Base-by-base conservation (phyloP, 805 yeast genomes). In the Hanseniaspora nectarophila region DNA sequence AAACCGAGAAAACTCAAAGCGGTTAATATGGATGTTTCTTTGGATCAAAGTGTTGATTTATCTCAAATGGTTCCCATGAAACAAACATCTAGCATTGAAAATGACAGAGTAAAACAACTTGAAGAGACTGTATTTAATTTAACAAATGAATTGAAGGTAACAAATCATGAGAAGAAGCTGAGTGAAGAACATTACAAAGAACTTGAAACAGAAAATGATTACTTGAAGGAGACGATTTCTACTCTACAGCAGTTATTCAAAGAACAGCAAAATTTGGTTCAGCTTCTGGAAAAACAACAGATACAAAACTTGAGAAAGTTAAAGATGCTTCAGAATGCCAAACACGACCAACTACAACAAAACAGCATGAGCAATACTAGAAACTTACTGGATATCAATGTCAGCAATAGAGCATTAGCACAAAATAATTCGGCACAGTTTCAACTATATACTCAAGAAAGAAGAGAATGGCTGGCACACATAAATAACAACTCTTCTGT, bases 1-100 rank as follows among this genome's bases (percentile, higher is more conserved):
- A 55, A 54, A 31, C 57, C 57, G 13, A 54, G 55, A 38, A 54
- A 54, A 1, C 46, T 46, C 4, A 56, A 56, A 34, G 54, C 51
- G 9, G 34, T 51, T 5, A 43, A 45, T 1, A 40, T 51, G 50
- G 42, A 49, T 24, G n/a, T 51, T 10, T 16, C 45, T 13, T 15
- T 34, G 12, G 42, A 29, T 28, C 21, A 24, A 26, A 34, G 24
- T 31, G 44, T 29, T n/a, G 42, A 38, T 39, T 13, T 46, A 5
- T 26, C 26, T 3, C 21, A 42, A 29, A 42, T 42, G 34, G 26
- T 29, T 10, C 43, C 40, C 8, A 40, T 40, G 20, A 40, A n/a
- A 24, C 20, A 8, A 15, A 24, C 43, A 16, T 13, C 39, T 16
- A 40, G 29, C n/a, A 18, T 9, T 18, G 43, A 40, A 6, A 40